These are phyloP conservation scores for Rhizoctonia solani DNA, from an alignment of 1,284 basidiomycete species.

Conservation along the genomic window DNA sequence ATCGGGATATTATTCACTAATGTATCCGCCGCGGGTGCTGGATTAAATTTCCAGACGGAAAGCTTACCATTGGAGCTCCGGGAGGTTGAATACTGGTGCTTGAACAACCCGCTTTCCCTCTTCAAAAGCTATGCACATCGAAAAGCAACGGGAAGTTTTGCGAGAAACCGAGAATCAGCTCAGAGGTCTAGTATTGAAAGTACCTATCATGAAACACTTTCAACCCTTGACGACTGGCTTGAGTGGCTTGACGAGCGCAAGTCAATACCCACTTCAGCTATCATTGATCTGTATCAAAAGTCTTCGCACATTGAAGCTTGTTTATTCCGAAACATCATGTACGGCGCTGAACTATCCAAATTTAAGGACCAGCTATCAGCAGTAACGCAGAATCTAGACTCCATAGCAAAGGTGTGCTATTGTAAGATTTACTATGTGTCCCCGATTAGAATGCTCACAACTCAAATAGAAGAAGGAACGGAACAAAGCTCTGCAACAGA, in stretches of 20 bases:
- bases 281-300: not conserved
- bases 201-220: not conserved
- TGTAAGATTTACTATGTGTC: no score
- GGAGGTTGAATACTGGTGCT: not conserved
- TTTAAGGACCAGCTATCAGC: no score
- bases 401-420: no score
- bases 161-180: not conserved
- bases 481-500: no score
- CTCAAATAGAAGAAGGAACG: no score
- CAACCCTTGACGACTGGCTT: not conserved
- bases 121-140: not conserved
- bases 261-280: not conserved
- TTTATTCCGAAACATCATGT: not conserved
- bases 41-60: slow-evolving; percentile 42
- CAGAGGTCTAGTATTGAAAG: not conserved
- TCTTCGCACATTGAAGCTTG: not conserved
- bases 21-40: slow-evolving; percentile 37
- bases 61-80: slow-evolving; percentile 34
- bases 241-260: not conserved
- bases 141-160: not conserved
- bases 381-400: not conserved
- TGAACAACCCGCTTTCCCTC: slow-evolving; percentile 23
- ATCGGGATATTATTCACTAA: slow-evolving; percentile 45
- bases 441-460: no score
- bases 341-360: not conserved